phyloP scores from a whole-genome alignment of 2,329 filamentous ascomycete species.

The Periconia sp. region DNA sequence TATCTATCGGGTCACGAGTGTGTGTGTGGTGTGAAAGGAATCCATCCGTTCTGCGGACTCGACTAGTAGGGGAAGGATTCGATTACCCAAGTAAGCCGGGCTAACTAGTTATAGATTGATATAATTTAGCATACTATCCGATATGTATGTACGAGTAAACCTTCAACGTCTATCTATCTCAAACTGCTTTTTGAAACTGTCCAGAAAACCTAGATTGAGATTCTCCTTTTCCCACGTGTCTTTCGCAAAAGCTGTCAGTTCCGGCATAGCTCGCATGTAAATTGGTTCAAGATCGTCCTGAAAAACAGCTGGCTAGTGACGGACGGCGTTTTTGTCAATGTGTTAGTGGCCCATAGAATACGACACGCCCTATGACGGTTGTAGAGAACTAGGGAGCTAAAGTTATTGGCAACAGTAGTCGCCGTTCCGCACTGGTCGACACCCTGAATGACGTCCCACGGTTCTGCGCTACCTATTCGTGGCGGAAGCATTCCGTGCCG shows the following conservation, averaged over 20 bases:
- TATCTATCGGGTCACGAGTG: no score
- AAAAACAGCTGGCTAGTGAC: slow-evolving; percentile 2
- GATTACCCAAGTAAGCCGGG: no score
- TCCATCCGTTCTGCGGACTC: no score
- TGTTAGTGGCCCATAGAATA: slow-evolving; percentile 1
- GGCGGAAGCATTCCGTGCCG: not conserved
- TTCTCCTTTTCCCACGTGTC: not conserved
- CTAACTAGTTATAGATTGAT: no score
- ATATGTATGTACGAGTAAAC: no score
- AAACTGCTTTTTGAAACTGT: not conserved
- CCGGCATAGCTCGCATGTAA: slow-evolving; percentile 2
- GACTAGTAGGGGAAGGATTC: no score
- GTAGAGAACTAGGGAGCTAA: slow-evolving; percentile 3
- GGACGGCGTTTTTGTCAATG: slow-evolving; percentile 3
- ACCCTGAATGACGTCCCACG: slow-evolving; percentile 1
- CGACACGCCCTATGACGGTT: slow-evolving; percentile 5
- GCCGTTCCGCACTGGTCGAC: slow-evolving; percentile 9
- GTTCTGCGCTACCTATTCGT: not conserved
- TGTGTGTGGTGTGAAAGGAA: no score
- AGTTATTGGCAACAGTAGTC: slow-evolving; percentile 10
- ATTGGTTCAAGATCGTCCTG: slow-evolving; percentile 6
- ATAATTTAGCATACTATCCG: no score
- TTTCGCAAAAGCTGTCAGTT: slow-evolving; percentile 11
- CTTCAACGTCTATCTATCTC: no score
- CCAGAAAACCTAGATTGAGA: not conserved